Evolutionary conservation across 805 yeast genomes (phyloP).

Genomic region (Yamadazyma philogaea): DNA sequence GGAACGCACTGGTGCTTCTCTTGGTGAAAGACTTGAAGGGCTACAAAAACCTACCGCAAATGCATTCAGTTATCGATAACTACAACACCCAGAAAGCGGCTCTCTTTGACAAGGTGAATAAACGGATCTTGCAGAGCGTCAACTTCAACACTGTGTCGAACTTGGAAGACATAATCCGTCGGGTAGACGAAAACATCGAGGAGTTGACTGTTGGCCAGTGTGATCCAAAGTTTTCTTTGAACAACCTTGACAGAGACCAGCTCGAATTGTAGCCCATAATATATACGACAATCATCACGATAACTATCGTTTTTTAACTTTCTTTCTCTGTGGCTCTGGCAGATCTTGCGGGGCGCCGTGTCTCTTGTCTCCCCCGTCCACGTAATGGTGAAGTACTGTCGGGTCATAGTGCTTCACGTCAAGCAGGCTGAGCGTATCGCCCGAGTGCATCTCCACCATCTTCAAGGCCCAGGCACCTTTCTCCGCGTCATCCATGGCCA

Average conservation of each 20-base stretch:
- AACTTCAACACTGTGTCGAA: constrained; percentile 27
- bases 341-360: no score
- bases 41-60: constrained; percentile 22
- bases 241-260: constrained; percentile 25
- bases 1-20: constrained; percentile 22
- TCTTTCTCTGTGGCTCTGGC: neutral
- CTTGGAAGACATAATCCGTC: constrained; percentile 29
- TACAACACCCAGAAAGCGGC: constrained; percentile 18
- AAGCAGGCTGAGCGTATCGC: constrained; percentile 24
- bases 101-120: constrained; percentile 24
- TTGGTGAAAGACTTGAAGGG: constrained; percentile 20
- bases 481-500: constrained; percentile 22
- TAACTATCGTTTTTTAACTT: neutral
- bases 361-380: neutral
- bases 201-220: constrained; percentile 24
- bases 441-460: constrained; percentile 23
- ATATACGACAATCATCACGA: neutral
- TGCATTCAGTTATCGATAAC: constrained; percentile 19
- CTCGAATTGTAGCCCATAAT: neutral
- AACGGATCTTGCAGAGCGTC: constrained; percentile 20
- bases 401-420: constrained; percentile 2
- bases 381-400: neutral
- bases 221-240: constrained; percentile 34
- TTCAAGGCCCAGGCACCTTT: constrained; percentile 40
- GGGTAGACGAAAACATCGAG: constrained; percentile 29